These are phyloP conservation scores for Keqinozyma sinolaborantium DNA, from an alignment of 1,139 yeast genomes.

Conservation along the genomic window DNA sequence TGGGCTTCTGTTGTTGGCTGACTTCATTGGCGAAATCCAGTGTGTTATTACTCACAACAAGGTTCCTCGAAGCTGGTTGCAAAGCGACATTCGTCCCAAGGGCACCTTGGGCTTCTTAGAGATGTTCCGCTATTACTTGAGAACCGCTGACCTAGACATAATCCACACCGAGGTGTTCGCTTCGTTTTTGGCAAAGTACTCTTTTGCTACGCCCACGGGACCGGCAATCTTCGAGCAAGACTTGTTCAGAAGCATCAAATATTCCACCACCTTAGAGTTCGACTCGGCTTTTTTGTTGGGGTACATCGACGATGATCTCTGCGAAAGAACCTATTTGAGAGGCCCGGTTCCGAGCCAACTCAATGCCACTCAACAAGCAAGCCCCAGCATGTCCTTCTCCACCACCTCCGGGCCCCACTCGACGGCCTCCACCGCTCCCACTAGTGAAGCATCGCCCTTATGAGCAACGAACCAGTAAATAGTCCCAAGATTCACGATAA, in stretches of 20 bases:
- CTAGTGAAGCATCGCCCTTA: no score
- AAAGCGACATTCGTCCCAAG: slow-evolving; percentile 4
- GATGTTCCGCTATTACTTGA: slow-evolving; percentile 2
- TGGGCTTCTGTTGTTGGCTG: slow-evolving; percentile 4
- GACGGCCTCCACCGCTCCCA: no score
- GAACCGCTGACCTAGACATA: neutral
- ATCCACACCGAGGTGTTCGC: slow-evolving; percentile 4
- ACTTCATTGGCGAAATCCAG: slow-evolving; percentile 2
- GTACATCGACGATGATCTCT: slow-evolving; percentile 4
- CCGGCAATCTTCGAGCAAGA: slow-evolving; percentile 7
- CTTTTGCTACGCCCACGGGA: slow-evolving; percentile 5
- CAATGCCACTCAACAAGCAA: no score
- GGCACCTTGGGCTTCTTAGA: slow-evolving; percentile 7
- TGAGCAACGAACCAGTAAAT: no score
- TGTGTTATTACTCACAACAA: slow-evolving; percentile 2
- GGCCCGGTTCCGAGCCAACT: no score
- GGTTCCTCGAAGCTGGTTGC: slow-evolving; percentile 6
- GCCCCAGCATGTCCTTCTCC: no score
- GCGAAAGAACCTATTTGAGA: slow-evolving; percentile 1
- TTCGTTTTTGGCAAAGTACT: slow-evolving; percentile 4
- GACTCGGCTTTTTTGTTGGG: slow-evolving; percentile 7
- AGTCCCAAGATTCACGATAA: no score
- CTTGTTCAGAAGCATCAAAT: slow-evolving; percentile 4
- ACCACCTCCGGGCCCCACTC: no score
- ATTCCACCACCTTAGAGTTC: slow-evolving; percentile 3